A percentile compares a stretch with the other conserved stretches of the same genome.
Conservation (phyloP, 352 stramenopile species). For the Phytophthora idaei region DNA sequence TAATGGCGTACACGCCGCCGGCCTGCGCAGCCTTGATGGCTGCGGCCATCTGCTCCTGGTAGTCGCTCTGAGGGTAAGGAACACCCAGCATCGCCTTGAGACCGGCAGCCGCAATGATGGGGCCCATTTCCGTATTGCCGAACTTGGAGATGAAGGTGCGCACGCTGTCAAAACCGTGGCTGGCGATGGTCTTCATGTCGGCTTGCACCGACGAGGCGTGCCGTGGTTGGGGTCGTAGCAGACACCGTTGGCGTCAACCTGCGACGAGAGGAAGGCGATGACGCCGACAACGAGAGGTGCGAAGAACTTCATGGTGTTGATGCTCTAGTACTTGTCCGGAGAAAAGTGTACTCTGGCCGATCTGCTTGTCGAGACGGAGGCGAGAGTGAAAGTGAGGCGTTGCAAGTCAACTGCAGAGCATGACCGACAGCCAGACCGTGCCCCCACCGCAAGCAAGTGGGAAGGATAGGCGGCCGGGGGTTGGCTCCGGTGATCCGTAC, state of each 20-base stretch:
- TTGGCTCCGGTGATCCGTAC: not conserved
- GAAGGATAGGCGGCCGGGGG: conserved; percentile 10
- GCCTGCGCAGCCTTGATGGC: conserved; percentile 50
- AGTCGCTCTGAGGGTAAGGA: conserved; percentile 55
- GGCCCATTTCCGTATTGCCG: conserved; percentile 53
- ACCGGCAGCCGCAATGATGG: conserved; percentile 51
- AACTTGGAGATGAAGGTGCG: conserved; percentile 74
- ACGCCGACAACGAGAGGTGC: conserved; percentile 35
- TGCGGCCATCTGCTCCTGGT: conserved; percentile 42
- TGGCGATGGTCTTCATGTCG: conserved; percentile 59
- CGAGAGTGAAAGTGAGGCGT: conserved; percentile 27
- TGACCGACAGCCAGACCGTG: conserved; percentile 1
- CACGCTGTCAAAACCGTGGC: conserved; percentile 59
- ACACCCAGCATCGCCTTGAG: conserved; percentile 58
- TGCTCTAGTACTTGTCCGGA: conserved; percentile 23
- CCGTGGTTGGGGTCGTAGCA: conserved; percentile 72
- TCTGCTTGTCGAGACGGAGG: conserved; percentile 13
- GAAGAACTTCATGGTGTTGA: conserved; percentile 47
- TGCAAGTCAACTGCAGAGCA: conserved; percentile 7
- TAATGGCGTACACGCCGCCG: conserved; percentile 56
- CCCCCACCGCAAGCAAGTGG: conserved; percentile 6
- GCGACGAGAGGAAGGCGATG: conserved; percentile 39
- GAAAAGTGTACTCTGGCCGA: conserved; percentile 33
- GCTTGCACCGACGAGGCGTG: conserved; percentile 31
- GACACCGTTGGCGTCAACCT: conserved; percentile 62